A percentile compares a stretch with the other conserved stretches of the same genome.
These are phyloP conservation scores for Funneliformis caledonium DNA, from an alignment of 371 early-diverging fungal species.

Conservation along the genomic window DNA sequence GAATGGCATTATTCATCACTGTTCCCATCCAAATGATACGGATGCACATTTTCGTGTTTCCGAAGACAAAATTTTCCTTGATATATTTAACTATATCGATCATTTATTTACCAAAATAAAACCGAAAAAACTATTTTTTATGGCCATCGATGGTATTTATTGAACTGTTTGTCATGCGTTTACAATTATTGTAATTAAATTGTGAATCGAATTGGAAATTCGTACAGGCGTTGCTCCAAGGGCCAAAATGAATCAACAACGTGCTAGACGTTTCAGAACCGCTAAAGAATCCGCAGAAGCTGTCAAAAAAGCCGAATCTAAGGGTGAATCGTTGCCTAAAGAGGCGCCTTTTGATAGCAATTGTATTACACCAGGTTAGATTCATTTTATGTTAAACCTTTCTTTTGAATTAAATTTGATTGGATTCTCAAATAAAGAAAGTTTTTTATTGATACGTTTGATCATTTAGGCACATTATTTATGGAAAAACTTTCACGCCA, in stretches of 20 bases:
- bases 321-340: slow-evolving; percentile 73
- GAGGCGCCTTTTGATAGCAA: slow-evolving; percentile 95
- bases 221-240: slow-evolving; percentile 92
- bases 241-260: slow-evolving; percentile 99
- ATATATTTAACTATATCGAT: slow-evolving; percentile 96
- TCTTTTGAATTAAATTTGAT: neutral
- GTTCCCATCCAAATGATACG: slow-evolving; percentile 93
- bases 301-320: slow-evolving; percentile 59
- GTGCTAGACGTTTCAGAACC: slow-evolving; percentile 94
- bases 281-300: slow-evolving; percentile 86
- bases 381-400: slow-evolving; percentile 38
- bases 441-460: neutral
- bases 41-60: slow-evolving; percentile 74
- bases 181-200: slow-evolving; percentile 75
- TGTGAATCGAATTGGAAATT: slow-evolving; percentile 62
- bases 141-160: slow-evolving; percentile 91
- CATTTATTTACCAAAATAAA: slow-evolving; percentile 89
- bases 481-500: slow-evolving; percentile 91
- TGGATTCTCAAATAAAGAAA: neutral
- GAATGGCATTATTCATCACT: slow-evolving; percentile 99
- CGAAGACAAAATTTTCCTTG: slow-evolving; percentile 94
- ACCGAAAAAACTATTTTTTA: slow-evolving; percentile 94
- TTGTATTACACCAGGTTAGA: slow-evolving; percentile 97
- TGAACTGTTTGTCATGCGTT: slow-evolving; percentile 59
- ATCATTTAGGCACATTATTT: slow-evolving; percentile 85